A percentile compares a stretch with the other conserved stretches of the same genome.
phyloP scores from a whole-genome alignment of 1,139 yeast genomes.

The Candida sp. region DNA sequence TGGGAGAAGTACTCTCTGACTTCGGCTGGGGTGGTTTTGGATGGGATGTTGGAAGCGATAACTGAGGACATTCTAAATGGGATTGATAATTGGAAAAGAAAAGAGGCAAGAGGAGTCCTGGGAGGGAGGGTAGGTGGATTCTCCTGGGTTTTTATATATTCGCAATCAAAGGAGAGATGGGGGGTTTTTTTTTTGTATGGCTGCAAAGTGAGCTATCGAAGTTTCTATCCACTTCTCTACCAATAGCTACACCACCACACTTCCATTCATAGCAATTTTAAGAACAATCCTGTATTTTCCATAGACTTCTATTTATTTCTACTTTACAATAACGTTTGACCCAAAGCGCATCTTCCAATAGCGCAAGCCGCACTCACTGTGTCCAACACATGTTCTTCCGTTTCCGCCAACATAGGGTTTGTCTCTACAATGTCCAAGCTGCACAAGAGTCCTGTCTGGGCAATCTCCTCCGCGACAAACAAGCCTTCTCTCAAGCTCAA shows the following conservation, averaged over 20 bases:
- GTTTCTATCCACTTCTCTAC: background rate
- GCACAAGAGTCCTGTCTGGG: conserved; percentile 83
- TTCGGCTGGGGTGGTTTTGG: conserved; percentile 54
- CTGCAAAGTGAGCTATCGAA: background rate
- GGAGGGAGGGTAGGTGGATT: background rate
- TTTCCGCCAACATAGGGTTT: conserved; percentile 87
- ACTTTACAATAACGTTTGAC: conserved; percentile 77
- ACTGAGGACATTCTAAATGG: conserved; percentile 37
- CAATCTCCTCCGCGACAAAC: conserved; percentile 89
- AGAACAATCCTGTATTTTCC: background rate
- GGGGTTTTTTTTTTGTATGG: background rate
- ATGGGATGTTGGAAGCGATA: conserved; percentile 64
- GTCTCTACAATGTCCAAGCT: conserved; percentile 95
- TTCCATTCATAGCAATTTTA: background rate
- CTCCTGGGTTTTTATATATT: background rate
- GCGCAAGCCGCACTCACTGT: conserved; percentile 93
- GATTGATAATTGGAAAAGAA: no score
- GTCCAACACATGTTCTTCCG: conserved; percentile 76
- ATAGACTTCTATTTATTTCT: background rate
- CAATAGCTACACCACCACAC: background rate
- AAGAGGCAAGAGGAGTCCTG: no score
- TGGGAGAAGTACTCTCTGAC: conserved; percentile 72
- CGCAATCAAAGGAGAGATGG: background rate
- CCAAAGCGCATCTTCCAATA: conserved; percentile 91
- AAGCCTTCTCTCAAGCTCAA: conserved; percentile 93